Percentiles rank a stretch among this genome's conserved stretches.
phyloP scores from a whole-genome alignment of 768 basidiomycete species.

The Kwoniella europaea region DNA sequence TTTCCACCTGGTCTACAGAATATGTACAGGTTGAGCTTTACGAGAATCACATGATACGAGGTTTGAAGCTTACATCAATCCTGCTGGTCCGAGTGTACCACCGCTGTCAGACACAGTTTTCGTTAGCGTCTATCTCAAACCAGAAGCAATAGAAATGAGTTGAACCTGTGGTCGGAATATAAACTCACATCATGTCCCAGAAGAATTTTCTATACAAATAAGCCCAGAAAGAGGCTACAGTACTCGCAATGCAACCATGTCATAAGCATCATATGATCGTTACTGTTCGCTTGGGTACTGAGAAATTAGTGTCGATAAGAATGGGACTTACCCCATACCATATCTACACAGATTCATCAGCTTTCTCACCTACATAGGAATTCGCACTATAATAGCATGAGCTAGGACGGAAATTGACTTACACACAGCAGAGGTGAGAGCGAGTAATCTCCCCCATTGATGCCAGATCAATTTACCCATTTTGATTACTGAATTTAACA shows the following conservation, averaged over 20 bases:
- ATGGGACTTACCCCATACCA: constrained; percentile 16
- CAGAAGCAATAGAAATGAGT: too few relatives aligned
- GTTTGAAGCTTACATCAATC: constrained; percentile 47
- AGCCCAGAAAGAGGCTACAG: constrained; percentile 72
- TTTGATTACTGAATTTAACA: too few relatives aligned
- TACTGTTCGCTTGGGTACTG: not conserved
- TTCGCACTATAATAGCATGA: not conserved
- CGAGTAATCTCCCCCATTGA: constrained; percentile 48
- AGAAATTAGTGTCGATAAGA: constrained; percentile 44
- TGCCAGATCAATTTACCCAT: constrained; percentile 51
- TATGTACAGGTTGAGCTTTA: too few relatives aligned
- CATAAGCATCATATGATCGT: constrained; percentile 65
- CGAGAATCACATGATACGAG: not conserved
- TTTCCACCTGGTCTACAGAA: constrained; percentile 66
- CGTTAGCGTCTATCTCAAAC: not conserved
- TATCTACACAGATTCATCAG: constrained; percentile 2
- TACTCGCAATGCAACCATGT: constrained; percentile 44
- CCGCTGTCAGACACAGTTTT: constrained; percentile 56
- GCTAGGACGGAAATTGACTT: constrained; percentile 6
- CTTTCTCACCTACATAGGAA: not conserved
- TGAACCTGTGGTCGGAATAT: not conserved
- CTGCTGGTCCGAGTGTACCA: constrained; percentile 64
- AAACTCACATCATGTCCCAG: constrained; percentile 76
- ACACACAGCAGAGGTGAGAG: constrained; percentile 50
- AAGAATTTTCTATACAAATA: constrained; percentile 90